Base-by-base conservation (phyloP, 768 basidiomycete species). In the Dacryopinax primogenitus region DNA sequence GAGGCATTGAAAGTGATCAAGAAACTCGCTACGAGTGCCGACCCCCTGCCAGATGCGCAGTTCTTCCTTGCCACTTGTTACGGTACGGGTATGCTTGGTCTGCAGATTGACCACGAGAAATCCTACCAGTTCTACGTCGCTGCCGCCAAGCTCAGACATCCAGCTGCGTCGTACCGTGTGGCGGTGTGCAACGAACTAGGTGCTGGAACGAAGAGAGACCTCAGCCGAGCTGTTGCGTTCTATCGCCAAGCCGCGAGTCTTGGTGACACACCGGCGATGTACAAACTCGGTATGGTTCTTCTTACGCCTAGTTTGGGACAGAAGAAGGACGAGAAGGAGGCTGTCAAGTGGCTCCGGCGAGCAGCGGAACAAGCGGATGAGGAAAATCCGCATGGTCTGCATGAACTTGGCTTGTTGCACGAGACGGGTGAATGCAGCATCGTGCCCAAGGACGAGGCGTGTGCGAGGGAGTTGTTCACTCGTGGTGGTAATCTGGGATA, bases 141-240 rank as follows among this genome's bases (percentile, higher is more conserved):
- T 77, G 95, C 95, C 2, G 88, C 90, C 32, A 98, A 98, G 77
- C 91, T 97, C 76, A 96, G 97, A 72, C 92, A 99, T 72, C 84
- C 96, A 0, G 83, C 92, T 1, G 94, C 92, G 32, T 90, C 88
- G 35, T 99, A 99, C 73, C 88, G 96, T 39, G 93, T 97, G 64
- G 96, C 94, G 7, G 95, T 98, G 9, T 99, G 96, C 76, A 98
- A 98, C 74, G 96, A 98, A 75, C 90, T 98, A 70, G 96, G 96
- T 28, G 94, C 92, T 1, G 96, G 96, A 33, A 99, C 96, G 0
- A 83, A 88, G 70, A 82, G 86, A 70, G 95, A 98, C 71, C 86
- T 86, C 0, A 80, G 85, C 23, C 84, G 96, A 47, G 96, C 96
- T 7, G 86, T 92, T 30, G 87, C 92, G 3, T 97, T 99, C 73